Evolutionary conservation across 2,329 filamentous ascomycete species (phyloP), one percentile per base, ranked within the genome.

Genomic region (Delphinella strobiligena): DNA sequence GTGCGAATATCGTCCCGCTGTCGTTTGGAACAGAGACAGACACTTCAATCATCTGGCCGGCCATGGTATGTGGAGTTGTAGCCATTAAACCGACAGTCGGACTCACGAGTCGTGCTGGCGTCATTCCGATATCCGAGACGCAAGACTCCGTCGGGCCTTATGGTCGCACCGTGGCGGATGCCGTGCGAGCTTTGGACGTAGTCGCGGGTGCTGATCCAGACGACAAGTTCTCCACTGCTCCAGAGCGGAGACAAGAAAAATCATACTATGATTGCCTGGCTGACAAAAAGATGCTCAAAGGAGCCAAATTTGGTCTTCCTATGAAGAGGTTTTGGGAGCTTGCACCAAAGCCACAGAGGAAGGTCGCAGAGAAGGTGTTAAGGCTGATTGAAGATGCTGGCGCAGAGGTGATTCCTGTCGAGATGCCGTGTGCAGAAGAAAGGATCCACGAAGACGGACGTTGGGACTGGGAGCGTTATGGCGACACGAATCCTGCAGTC

Each of bases 271-370:
- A 70, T 41, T 72, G 65, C 42, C 54, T 79, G 5, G 58, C 64
- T 2, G 60, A 60, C 32, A 72, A 64, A 47, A 51, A 60, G 2
- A 62, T 64, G 3, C 64, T 80, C 0, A 62, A 68, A 50, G 70
- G 68, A 2, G 75, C 75, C 4, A 62, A 60, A 2, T 80, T 81
- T 43, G 77, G 76, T 18, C 56, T 81, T 1, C 77, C 77, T 1
- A 80, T 75, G 75, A 58, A 72, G 33, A 72, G 71, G 42, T 76
- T 80, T 57, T 82, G 77, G 78, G 61, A 65, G 2, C 56, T 72
- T 22, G 68, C 69, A 3, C 64, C 71, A 14, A 47, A 56, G 2
- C 62, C 68, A 24, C 72, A 77, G 57, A 64, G 65, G 37, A 46
- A 59, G 0, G 58, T 65, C n/a, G 63, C 80, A 4, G 51, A 64